Percentiles rank a stretch among this genome's conserved stretches.
These are phyloP conservation scores for Amanita subjunquillea DNA, from an alignment of 768 basidiomycete genomes.

Conservation along the genomic window DNA sequence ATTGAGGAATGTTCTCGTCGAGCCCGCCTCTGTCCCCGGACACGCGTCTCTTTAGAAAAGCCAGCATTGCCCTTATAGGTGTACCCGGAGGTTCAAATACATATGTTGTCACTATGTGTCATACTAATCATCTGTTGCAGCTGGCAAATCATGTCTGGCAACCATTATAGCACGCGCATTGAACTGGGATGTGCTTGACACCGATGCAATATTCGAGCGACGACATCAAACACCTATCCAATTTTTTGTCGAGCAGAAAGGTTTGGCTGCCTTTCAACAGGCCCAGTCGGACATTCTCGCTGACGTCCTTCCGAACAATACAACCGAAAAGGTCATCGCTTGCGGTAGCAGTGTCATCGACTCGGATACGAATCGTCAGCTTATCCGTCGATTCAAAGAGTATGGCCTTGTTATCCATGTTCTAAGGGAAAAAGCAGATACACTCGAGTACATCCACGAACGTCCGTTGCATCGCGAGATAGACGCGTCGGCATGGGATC, in stretches of 20 bases:
- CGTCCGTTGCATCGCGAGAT: constrained; percentile 25
- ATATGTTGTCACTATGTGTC: neutral
- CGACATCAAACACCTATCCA: constrained; percentile 36
- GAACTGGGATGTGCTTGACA: constrained; percentile 51
- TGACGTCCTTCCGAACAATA: constrained; percentile 39
- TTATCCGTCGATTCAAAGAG: constrained; percentile 40
- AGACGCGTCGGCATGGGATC: constrained; percentile 51
- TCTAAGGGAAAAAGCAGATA: constrained; percentile 55
- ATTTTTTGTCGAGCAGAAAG: constrained; percentile 48
- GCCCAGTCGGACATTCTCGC: constrained; percentile 54
- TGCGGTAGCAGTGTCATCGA: constrained; percentile 76
- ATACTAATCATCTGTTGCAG: constrained; percentile 6
- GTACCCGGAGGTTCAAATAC: constrained; percentile 52
- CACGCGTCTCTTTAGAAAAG: constrained; percentile 8
- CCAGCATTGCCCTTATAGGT: constrained; percentile 52
- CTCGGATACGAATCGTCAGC: constrained; percentile 46
- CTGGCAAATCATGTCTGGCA: constrained; percentile 71
- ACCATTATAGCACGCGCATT: constrained; percentile 49
- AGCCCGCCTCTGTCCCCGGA: neutral
- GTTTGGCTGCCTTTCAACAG: constrained; percentile 64
- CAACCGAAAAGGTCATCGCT: constrained; percentile 52
- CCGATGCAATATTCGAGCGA: constrained; percentile 49
- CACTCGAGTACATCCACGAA: constrained; percentile 51
- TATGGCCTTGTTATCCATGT: constrained; percentile 64
- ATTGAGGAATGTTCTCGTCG: neutral